A percentile compares a stretch with the other conserved stretches of the same genome.
Conservation (phyloP, 2,329 filamentous ascomycete genomes). For the Paraphaeosphaeria sporulosa region DNA sequence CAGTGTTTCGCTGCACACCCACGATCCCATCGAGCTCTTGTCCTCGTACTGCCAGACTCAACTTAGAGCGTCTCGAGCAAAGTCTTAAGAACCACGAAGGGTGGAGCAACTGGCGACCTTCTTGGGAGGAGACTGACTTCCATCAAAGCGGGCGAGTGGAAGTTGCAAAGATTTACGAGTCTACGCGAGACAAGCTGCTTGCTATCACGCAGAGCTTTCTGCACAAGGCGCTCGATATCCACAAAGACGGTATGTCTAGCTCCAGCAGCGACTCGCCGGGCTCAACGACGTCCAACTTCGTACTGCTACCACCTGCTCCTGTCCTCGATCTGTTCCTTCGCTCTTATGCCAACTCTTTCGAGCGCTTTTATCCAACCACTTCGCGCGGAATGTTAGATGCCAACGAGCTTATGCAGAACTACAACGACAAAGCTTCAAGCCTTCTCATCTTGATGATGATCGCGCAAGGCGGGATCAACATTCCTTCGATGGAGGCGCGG, state of each 20-base stretch:
- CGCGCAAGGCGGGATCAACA: slow-evolving; percentile 72
- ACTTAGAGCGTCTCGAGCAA: slow-evolving; percentile 60
- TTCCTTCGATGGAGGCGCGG: slow-evolving; percentile 70
- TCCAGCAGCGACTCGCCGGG: slow-evolving; percentile 56
- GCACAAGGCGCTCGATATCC: slow-evolving; percentile 74
- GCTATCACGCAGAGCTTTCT: slow-evolving; percentile 75
- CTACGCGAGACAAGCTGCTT: slow-evolving; percentile 72
- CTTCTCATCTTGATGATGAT: slow-evolving; percentile 75
- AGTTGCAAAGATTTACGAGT: slow-evolving; percentile 59
- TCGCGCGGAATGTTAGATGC: slow-evolving; percentile 68
- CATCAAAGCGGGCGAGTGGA: slow-evolving; percentile 56
- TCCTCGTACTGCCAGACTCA: slow-evolving; percentile 59
- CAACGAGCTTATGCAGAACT: slow-evolving; percentile 69
- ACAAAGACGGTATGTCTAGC: slow-evolving; percentile 59
- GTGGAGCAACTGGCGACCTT: slow-evolving; percentile 61
- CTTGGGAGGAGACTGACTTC: slow-evolving; percentile 58
- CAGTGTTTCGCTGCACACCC: slow-evolving; percentile 61
- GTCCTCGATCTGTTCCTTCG: slow-evolving; percentile 73
- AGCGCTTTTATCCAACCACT: slow-evolving; percentile 71
- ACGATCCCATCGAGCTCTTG: slow-evolving; percentile 57
- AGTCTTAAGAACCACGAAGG: slow-evolving; percentile 60
- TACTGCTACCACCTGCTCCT: slow-evolving; percentile 70
- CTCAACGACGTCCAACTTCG: slow-evolving; percentile 66
- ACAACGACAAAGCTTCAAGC: slow-evolving; percentile 70
- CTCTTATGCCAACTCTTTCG: slow-evolving; percentile 71